Evolutionary conservation across 805 yeast genomes (phyloP), one percentile per base, ranked within the genome.

Genomic region (Zygotorulaspora sp.): DNA sequence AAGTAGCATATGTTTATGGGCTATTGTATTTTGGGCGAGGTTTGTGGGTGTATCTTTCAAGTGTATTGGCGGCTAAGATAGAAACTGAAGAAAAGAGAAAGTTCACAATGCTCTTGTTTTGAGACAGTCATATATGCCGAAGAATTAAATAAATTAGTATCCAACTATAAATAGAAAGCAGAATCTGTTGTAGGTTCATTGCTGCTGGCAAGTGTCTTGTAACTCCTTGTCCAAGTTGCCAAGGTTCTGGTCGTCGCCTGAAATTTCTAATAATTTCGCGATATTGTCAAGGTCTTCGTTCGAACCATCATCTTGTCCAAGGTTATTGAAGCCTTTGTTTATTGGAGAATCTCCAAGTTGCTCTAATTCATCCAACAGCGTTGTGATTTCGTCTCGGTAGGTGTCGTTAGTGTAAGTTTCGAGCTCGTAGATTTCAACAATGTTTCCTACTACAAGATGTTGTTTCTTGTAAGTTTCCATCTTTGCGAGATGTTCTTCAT

Each of bases 391-490:
- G 6, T 41, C 44, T 21, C 49, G 48, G 35, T 47, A 45, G 17
- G 44, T 24, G 3, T 46, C 55, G 41, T 60, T 48, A 4, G 44
- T 35, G 57, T 83, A 90, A 23, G 63, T 65, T 1, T 78, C 71
- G 4, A 67, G 68, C 54, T 90, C 95, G 58, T 82, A 90, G 9
- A 75, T 71, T 1, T 60, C 67, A 23, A 85, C 73, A 15, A 89
- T 80, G 32, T 73, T 73, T 21, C 63, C 65, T 3, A 89, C 77
- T 21, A 83, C 67, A 7, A 60, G 70, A 44, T 72, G 77, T 57
- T 90, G 97, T 26, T 68, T 62, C 39, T 69, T 62, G 61, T 80
- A 87, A 23, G 76, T 70, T 2, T 52, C 59, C 42, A 68, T 63
- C 35, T 83, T 80, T 5, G 66, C 75, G 2, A 58, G 65, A 6